Evolutionary conservation across 192 early-diverging fungal species (phyloP).

Genomic region (Umbelopsis sp.): DNA sequence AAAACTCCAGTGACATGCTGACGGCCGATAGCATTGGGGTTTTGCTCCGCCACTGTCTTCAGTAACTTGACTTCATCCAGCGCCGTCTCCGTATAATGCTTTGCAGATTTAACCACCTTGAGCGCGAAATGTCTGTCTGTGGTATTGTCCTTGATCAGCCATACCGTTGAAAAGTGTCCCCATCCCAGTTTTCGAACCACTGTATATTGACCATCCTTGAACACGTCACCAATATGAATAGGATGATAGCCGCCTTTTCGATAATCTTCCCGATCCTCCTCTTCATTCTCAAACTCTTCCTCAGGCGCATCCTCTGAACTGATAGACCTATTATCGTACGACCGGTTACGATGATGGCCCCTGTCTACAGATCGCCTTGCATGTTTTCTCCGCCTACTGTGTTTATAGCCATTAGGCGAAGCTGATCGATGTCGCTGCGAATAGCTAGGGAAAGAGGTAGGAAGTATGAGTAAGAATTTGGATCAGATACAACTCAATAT

Average conservation of each 20-base stretch:
- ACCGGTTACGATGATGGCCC: neutral
- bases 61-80: conserved; percentile 95
- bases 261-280: conserved; percentile 92
- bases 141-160: conserved; percentile 84
- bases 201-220: conserved; percentile 79
- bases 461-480: neutral
- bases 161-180: conserved; percentile 99
- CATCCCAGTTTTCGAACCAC: conserved; percentile 94
- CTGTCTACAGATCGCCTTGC: neutral
- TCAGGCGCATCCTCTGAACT: conserved; percentile 12
- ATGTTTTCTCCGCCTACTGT: conserved; percentile 8
- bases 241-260: conserved; percentile 95
- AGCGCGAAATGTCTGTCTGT: conserved; percentile 85
- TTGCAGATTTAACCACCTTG: conserved; percentile 96
- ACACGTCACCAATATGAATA: conserved; percentile 79
- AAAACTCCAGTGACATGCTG: conserved; percentile 82
- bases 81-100: conserved; percentile 95
- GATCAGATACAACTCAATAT: no score
- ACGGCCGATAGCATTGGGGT: conserved; percentile 57
- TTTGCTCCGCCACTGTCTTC: conserved; percentile 73
- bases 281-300: conserved; percentile 61
- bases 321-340: neutral
- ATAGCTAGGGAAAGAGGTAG: neutral
- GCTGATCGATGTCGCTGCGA: conserved; percentile 1
- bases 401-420: neutral